These are phyloP conservation scores for Phytophthora capsici DNA, from an alignment of 352 stramenopile genomes.

Conservation along the genomic window DNA sequence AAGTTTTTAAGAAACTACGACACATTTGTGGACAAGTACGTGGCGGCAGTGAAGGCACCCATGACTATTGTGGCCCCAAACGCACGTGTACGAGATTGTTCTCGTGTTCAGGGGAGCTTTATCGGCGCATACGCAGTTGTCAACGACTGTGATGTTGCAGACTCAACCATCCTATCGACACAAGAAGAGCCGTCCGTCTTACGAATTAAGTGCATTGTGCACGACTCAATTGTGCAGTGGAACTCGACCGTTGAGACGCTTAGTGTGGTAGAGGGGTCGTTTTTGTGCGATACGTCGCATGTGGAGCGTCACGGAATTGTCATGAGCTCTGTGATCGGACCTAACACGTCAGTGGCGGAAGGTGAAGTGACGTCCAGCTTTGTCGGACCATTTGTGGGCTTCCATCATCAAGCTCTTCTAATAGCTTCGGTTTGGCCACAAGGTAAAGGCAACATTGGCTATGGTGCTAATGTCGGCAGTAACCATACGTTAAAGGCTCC, in stretches of 20 bases:
- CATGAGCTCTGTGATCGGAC: constrained; percentile 84
- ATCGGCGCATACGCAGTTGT: constrained; percentile 66
- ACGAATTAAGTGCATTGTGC: constrained; percentile 67
- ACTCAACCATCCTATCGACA: constrained; percentile 77
- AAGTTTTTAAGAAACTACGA: constrained; percentile 57
- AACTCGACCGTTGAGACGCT: constrained; percentile 65
- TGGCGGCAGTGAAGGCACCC: constrained; percentile 40
- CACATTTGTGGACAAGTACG: constrained; percentile 58
- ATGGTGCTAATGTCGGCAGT: constrained; percentile 95
- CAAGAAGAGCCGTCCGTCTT: constrained; percentile 50
- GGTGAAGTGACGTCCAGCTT: constrained; percentile 93
- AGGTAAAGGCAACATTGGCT: constrained; percentile 94
- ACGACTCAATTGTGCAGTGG: constrained; percentile 74
- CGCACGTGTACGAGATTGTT: constrained; percentile 67
- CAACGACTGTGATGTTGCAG: constrained; percentile 62
- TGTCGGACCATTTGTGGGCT: constrained; percentile 94
- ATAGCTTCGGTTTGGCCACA: constrained; percentile 93
- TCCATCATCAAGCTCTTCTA: constrained; percentile 94
- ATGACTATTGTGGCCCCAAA: constrained; percentile 62
- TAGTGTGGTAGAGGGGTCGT: constrained; percentile 67
- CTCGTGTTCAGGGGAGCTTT: constrained; percentile 66
- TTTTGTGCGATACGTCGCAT: constrained; percentile 83
- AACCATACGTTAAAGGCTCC: constrained; percentile 96
- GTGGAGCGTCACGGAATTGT: constrained; percentile 88
- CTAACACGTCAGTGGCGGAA: constrained; percentile 87